Base-by-base conservation (phyloP, 2,329 filamentous ascomycete species). In the Bipolaris oryzae region DNA sequence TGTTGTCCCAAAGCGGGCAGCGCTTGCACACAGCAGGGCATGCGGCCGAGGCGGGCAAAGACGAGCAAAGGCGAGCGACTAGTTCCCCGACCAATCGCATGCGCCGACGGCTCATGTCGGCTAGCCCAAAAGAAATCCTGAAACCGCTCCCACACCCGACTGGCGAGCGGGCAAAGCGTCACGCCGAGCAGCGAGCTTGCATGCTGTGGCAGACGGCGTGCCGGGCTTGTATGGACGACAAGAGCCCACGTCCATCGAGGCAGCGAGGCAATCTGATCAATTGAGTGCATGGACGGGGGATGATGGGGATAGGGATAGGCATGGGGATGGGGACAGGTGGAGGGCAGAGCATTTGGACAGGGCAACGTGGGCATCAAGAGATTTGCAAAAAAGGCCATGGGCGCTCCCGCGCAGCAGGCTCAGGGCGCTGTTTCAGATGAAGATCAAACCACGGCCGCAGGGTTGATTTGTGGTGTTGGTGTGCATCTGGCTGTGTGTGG, bases 401-500 rank as follows among this genome's bases (percentile, higher is more conserved):
- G 33, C 52, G 56, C 60, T 68, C 61, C 62, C 60, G 64, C 58
- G 51, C 46, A 53, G 54, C 52, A 50, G 55, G 55, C 58, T 60
- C 48, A 46, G 55, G 60, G 59, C 63, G 66, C 52, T 44, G 73
- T 76, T 76, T 76, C 73, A 76, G 72, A 62, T 53, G 70, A 55
- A 68, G 70, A 75, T 75, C 72, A 73, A 75, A 76, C 72, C 61
- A 62, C 60, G 68, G 5, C 60, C 67, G 66, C 68, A 67, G 63
- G 64, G 69, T 64, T 70, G 59, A 64, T 70, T 72, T 28, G 25
- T 28, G 25, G 57, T 63, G 70, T 66, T 67, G 61, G 72, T 76
- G 73, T 76, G 73, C 73, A 68, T 71, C 64, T 67, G 25, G 10
- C 25, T 28, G 25, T 28, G 9, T 28, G 9, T 28, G 25, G 25